phyloP scores from a whole-genome alignment of 345 rosid species.

The Tarenaya hassleriana region DNA sequence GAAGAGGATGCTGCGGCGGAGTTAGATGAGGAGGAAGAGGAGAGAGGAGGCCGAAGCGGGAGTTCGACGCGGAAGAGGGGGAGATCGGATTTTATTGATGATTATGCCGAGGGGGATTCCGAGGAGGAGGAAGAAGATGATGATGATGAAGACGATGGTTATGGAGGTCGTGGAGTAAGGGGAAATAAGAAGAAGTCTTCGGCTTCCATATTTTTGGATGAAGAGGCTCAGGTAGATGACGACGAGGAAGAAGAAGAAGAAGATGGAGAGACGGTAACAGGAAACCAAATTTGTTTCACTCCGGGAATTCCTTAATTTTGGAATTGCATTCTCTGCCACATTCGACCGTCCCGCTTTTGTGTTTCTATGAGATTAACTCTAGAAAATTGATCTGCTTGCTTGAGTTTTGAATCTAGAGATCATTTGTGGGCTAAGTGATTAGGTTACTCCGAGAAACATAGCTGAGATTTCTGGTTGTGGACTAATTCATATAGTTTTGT shows the following conservation, averaged over 20 bases:
- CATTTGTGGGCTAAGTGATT: neutral
- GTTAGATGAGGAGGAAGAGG: conserved; percentile 38
- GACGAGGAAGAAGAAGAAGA: conserved; percentile 93
- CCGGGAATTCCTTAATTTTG: neutral
- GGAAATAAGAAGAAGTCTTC: conserved; percentile 33
- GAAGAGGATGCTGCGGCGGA: too few species aligned
- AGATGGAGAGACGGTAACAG: conserved; percentile 70
- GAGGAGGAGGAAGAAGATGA: conserved; percentile 60
- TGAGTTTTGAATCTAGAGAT: neutral
- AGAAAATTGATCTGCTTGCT: neutral
- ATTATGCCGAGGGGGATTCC: conserved; percentile 80
- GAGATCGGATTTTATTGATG: conserved; percentile 78
- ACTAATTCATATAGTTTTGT: too few species aligned
- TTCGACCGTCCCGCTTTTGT: neutral
- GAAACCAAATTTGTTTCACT: neutral
- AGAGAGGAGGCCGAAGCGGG: conserved; percentile 23
- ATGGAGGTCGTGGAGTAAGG: conserved; percentile 35
- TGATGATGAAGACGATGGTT: conserved; percentile 59
- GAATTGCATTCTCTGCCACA: neutral
- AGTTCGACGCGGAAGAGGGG: conserved; percentile 50
- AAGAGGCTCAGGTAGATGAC: conserved; percentile 65
- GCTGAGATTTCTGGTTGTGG: neutral
- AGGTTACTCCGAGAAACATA: too few species aligned
- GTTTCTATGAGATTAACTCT: neutral
- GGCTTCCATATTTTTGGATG: conserved; percentile 48